Percentiles rank a stretch among this genome's conserved stretches.
phyloP scores from a whole-genome alignment of 768 basidiomycete genomes.

The Lenzites betulinus region DNA sequence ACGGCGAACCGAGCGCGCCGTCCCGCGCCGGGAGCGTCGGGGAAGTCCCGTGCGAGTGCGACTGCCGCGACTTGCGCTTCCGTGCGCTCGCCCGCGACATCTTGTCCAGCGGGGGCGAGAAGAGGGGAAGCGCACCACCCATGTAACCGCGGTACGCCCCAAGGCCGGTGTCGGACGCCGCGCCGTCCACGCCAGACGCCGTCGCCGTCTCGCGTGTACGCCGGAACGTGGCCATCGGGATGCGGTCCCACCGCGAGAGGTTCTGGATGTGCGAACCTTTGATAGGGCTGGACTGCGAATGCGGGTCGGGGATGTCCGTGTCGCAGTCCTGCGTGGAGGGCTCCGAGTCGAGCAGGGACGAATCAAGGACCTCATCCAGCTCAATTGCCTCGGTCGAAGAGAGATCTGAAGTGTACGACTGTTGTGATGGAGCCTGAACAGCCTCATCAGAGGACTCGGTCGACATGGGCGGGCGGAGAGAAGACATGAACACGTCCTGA shows the following conservation, averaged over 20 bases:
- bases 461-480: constrained; percentile 6
- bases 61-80: constrained; percentile 30
- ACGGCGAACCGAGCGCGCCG: constrained; percentile 47
- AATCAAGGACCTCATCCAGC: constrained; percentile 77
- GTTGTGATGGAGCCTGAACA: constrained; percentile 22
- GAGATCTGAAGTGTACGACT: constrained; percentile 38
- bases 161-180: constrained; percentile 41
- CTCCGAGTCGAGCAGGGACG: constrained; percentile 67
- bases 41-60: constrained; percentile 16
- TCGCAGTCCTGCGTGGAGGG: constrained; percentile 28
- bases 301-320: constrained; percentile 20
- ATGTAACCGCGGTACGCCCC: constrained; percentile 29
- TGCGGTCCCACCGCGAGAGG: constrained; percentile 71
- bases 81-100: constrained; percentile 24
- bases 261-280: constrained; percentile 48
- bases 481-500: constrained; percentile 13
- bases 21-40: constrained; percentile 49
- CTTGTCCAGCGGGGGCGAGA: constrained; percentile 25
- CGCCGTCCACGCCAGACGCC: constrained; percentile 26
- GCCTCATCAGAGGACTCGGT: constrained; percentile 42
- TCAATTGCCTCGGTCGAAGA: constrained; percentile 55
- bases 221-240: constrained; percentile 74
- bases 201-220: constrained; percentile 49
- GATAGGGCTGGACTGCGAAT: constrained; percentile 16
- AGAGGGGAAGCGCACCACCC: constrained; percentile 21